Evolutionary conservation across 2,329 filamentous ascomycete genomes (phyloP).

Genomic region (Colletotrichum tamarilloi): DNA sequence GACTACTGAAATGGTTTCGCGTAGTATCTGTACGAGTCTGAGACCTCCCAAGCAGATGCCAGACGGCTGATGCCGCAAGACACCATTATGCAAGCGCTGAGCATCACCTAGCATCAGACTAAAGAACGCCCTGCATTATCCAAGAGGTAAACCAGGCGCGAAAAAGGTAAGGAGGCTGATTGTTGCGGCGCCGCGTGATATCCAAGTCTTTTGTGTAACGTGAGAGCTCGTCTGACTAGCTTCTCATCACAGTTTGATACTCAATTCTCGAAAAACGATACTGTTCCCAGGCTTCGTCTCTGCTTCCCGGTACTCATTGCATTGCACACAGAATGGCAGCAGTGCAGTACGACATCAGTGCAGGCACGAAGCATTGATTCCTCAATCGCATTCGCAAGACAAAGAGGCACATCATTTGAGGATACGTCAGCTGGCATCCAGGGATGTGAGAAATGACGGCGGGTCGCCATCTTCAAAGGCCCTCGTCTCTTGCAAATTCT

Average conservation of each 20-base stretch:
- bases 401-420: not conserved
- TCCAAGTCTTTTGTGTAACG: slow-evolving; percentile 5
- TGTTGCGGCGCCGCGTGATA: no score
- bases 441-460: slow-evolving; percentile 20
- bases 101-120: not conserved
- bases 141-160: not conserved
- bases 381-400: no score
- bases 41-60: not conserved
- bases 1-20: not conserved
- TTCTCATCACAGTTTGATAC: not conserved
- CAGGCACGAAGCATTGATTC: not conserved
- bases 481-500: not conserved
- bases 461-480: not conserved
- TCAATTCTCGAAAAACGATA: not conserved
- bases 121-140: not conserved
- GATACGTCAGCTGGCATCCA: slow-evolving; percentile 13
- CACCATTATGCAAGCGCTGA: not conserved
- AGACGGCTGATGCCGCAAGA: not conserved
- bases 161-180: not conserved
- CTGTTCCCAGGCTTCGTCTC: not conserved
- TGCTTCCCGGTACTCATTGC: not conserved
- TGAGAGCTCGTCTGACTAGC: not conserved
- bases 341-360: not conserved
- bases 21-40: not conserved
- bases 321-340: not conserved